Evolutionary conservation across 257 asterid genomes (phyloP).

Genomic region (Ocimum tenuiflorum): DNA sequence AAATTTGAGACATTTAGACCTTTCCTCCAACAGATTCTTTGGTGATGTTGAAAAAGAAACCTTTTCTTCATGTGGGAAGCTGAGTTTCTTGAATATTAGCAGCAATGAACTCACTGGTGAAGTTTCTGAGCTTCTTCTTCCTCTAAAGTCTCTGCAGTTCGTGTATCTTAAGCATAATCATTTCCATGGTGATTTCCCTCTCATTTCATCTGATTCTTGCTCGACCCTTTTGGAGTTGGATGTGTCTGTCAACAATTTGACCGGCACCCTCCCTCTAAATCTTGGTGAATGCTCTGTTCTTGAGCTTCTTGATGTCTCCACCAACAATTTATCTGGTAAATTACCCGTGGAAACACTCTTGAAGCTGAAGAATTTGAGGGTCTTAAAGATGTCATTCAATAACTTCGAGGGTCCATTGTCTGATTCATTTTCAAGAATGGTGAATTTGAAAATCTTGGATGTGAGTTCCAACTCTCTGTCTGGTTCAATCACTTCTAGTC

Average conservation of each 20-base stretch:
- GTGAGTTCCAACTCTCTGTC: constrained; percentile 74
- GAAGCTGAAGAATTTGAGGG: constrained; percentile 53
- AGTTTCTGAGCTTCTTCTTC: constrained; percentile 49
- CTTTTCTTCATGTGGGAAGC: constrained; percentile 46
- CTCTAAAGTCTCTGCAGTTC: constrained; percentile 40
- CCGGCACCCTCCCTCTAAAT: constrained; percentile 55
- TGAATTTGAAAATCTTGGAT: constrained; percentile 57
- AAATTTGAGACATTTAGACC: constrained; percentile 52
- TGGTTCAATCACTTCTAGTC: constrained; percentile 61
- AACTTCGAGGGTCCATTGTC: constrained; percentile 62
- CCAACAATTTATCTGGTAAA: constrained; percentile 67
- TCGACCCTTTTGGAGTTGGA: constrained; percentile 57
- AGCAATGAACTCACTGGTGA: constrained; percentile 52
- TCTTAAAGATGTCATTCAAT: constrained; percentile 54
- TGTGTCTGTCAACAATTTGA: constrained; percentile 54
- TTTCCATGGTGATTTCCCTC: constrained; percentile 47
- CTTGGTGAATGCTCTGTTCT: constrained; percentile 54
- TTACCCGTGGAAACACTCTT: constrained; percentile 54
- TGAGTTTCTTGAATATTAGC: constrained; percentile 66
- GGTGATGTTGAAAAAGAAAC: constrained; percentile 56
- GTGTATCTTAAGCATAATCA: constrained; percentile 55
- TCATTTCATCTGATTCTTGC: constrained; percentile 62
- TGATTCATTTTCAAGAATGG: constrained; percentile 53
- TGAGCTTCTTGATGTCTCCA: constrained; percentile 56
- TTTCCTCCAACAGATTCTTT: constrained; percentile 57